These are phyloP conservation scores for Theobroma cacao DNA, from an alignment of 345 rosid species.

Conservation along the genomic window DNA sequence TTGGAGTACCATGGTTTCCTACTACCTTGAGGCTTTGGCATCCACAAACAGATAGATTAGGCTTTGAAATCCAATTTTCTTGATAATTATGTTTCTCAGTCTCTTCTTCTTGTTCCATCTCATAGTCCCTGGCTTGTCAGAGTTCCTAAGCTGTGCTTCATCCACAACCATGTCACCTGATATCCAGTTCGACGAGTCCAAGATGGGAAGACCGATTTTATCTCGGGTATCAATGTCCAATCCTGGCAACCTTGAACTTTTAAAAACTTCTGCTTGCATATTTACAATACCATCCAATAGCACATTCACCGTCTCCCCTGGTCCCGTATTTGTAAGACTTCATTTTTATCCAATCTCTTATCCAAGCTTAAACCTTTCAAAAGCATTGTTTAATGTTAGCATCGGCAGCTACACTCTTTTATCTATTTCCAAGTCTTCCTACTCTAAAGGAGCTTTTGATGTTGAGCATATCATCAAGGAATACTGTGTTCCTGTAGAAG, in stretches of 20 bases:
- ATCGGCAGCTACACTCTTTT: not conserved
- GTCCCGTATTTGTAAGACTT: conserved; percentile 40
- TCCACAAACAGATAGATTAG: not conserved
- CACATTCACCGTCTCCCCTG: conserved; percentile 25
- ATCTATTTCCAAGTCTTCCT: conserved; percentile 33
- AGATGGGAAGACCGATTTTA: not conserved
- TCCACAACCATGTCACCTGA: not conserved
- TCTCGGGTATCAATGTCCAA: not conserved
- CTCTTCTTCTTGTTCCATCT: not conserved
- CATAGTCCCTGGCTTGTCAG: not conserved
- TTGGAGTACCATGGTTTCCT: no score
- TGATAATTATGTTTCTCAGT: not conserved
- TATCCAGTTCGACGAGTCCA: not conserved
- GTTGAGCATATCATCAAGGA: not conserved
- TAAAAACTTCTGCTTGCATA: not conserved
- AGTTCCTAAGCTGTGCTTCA: not conserved
- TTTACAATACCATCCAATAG: not conserved
- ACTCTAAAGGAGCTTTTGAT: not conserved
- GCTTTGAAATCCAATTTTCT: not conserved
- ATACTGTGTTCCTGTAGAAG: conserved; percentile 14
- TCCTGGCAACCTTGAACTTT: not conserved
- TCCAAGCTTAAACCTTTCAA: not conserved
- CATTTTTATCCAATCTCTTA: conserved; percentile 41
- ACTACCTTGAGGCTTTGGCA: no score
- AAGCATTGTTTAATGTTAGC: not conserved